Conservation (phyloP, 2,329 filamentous ascomycete genomes). For the Talaromyces funiculosus region DNA sequence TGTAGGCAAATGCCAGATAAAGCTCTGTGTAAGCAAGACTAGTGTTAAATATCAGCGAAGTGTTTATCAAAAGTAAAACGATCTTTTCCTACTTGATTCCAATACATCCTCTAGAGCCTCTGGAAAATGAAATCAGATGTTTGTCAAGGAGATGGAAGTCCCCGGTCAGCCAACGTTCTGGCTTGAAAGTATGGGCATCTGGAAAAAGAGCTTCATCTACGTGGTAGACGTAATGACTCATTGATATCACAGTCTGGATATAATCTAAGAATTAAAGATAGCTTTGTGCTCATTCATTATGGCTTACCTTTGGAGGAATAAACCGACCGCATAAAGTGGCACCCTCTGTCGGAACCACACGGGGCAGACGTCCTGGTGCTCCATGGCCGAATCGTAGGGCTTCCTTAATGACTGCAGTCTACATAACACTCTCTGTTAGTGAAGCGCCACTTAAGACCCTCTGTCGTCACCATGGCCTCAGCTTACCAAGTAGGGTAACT, state of each 20-base stretch:
- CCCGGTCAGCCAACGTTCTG: slow-evolving; percentile 18
- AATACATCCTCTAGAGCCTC: slow-evolving; percentile 16
- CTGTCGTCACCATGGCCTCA: background rate
- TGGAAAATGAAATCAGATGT: slow-evolving; percentile 17
- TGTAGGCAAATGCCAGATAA: background rate
- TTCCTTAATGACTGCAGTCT: slow-evolving; percentile 10
- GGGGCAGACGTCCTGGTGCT: slow-evolving; percentile 19
- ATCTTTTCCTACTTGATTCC: slow-evolving; percentile 15
- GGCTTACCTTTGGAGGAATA: slow-evolving; percentile 16
- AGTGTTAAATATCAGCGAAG: background rate
- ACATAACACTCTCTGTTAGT: background rate
- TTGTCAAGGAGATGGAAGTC: slow-evolving; percentile 15
- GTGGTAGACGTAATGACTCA: slow-evolving; percentile 18
- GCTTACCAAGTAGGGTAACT: slow-evolving; percentile 25
- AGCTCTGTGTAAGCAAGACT: slow-evolving; percentile 36
- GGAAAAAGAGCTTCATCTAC: slow-evolving; percentile 18
- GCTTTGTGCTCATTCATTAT: background rate
- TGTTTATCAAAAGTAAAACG: slow-evolving; percentile 2
- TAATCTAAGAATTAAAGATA: background rate
- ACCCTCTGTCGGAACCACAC: slow-evolving; percentile 15
- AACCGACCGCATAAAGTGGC: slow-evolving; percentile 10
- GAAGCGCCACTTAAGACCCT: background rate
- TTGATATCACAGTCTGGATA: slow-evolving; percentile 18
- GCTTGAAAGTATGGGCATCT: slow-evolving; percentile 16
- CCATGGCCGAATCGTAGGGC: slow-evolving; percentile 23